Percentiles rank a stretch among this genome's conserved stretches.
Evolutionary conservation across 2,329 filamentous ascomycete genomes (phyloP).

Genomic region (Cladophialophora chaetospira): DNA sequence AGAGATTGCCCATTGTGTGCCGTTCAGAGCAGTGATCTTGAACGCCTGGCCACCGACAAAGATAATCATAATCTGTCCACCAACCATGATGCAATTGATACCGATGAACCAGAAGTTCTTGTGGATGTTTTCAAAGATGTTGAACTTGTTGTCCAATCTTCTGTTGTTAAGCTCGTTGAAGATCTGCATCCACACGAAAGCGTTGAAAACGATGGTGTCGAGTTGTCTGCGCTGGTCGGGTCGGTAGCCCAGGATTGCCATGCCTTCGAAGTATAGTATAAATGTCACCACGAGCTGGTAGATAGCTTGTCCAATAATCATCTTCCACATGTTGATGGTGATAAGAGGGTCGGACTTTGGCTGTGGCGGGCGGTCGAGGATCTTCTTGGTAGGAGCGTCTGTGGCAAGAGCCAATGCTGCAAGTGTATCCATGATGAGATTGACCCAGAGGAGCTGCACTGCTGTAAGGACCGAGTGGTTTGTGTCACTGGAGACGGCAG

Average conservation of each 20-base stretch:
- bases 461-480: constrained; percentile 79
- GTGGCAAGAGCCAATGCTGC: constrained; percentile 86
- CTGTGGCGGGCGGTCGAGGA: constrained; percentile 78
- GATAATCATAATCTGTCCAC: constrained; percentile 85
- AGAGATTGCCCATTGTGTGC: constrained; percentile 84
- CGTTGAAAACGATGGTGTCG: constrained; percentile 89
- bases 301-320: constrained; percentile 90
- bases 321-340: constrained; percentile 96
- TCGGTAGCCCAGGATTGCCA: constrained; percentile 60
- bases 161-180: constrained; percentile 99
- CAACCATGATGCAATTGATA: constrained; percentile 86
- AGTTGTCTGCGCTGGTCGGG: constrained; percentile 56
- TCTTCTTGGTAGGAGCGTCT: constrained; percentile 80
- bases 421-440: constrained; percentile 96
- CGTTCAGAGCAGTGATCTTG: constrained; percentile 68
- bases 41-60: constrained; percentile 83
- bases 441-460: constrained; percentile 93
- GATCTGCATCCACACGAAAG: constrained; percentile 99
- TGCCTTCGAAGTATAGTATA: constrained; percentile 75
- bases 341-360: constrained; percentile 75
- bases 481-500: constrained; percentile 70
- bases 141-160: constrained; percentile 90
- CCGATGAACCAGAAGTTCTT: constrained; percentile 86
- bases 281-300: constrained; percentile 83
- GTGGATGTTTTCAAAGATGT: constrained; percentile 86